Percentiles rank a stretch among this genome's conserved stretches.
Conservation (phyloP, 805 yeast species). For the Kodamaea jinghongensis region DNA sequence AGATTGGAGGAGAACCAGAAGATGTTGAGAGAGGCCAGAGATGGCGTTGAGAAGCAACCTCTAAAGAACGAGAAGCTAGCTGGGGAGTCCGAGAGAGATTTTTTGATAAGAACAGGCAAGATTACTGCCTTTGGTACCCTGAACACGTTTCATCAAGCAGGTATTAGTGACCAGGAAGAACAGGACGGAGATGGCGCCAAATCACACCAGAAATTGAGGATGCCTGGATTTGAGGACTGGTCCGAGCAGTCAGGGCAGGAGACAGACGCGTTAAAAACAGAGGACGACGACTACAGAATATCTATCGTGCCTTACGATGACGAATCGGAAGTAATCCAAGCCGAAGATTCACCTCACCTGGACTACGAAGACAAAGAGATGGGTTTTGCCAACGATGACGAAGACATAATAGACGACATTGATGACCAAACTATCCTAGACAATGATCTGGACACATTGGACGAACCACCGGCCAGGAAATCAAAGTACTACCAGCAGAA, state of each 20-base stretch:
- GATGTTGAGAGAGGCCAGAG: constrained; percentile 34
- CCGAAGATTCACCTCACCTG: constrained; percentile 7
- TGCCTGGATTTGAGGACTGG: constrained; percentile 45
- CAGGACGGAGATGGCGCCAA: constrained; percentile 10
- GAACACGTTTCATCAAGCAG: constrained; percentile 50
- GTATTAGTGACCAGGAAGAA: constrained; percentile 22
- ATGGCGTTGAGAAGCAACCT: constrained; percentile 1
- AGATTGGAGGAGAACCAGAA: constrained; percentile 35
- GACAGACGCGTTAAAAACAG: neutral
- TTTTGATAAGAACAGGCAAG: constrained; percentile 81
- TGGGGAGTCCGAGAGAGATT: constrained; percentile 80
- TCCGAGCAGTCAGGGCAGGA: constrained; percentile 13
- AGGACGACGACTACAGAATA: too few relatives aligned
- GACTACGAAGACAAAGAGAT: constrained; percentile 17
- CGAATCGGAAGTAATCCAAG: neutral
- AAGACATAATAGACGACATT: neutral
- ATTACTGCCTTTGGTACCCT: constrained; percentile 88
- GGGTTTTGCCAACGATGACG: constrained; percentile 10
- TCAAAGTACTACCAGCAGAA: constrained; percentile 22
- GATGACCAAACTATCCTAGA: neutral
- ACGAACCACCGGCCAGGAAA: neutral
- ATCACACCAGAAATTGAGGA: constrained; percentile 45
- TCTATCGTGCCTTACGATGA: too few relatives aligned
- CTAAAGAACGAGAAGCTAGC: constrained; percentile 43
- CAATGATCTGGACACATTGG: too few relatives aligned